Percentiles rank a stretch among this genome's conserved stretches.
Conservation (phyloP, 2,329 filamentous ascomycete species). For the Fusarium pseudocircinatum region DNA sequence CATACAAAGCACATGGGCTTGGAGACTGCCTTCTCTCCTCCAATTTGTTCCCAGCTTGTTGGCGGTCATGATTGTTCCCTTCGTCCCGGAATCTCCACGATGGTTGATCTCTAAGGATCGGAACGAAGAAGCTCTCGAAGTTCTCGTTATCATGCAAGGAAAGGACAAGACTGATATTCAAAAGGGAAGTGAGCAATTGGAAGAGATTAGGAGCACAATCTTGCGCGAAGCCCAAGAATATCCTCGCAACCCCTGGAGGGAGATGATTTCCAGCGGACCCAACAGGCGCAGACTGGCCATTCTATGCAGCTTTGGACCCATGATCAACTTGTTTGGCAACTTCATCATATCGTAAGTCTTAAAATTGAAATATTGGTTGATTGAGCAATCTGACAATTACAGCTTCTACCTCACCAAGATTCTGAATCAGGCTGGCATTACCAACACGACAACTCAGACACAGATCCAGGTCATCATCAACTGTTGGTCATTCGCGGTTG, state of each 20-base stretch:
- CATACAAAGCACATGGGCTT: background rate
- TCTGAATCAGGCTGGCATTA: background rate
- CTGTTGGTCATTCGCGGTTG: background rate
- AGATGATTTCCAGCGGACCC: background rate
- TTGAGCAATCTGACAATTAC: fast-evolving
- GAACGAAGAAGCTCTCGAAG: background rate
- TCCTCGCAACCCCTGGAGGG: background rate
- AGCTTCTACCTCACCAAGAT: background rate
- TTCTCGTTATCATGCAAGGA: background rate
- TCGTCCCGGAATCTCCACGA: background rate
- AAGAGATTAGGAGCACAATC: background rate
- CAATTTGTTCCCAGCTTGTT: background rate
- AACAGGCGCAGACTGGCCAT: background rate
- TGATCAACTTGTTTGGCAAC: constrained; percentile 1
- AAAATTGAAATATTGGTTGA: fast-evolving
- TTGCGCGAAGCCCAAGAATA: background rate
- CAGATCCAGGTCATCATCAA: background rate
- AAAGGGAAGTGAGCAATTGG: background rate
- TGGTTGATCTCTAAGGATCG: background rate
- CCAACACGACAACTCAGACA: background rate
- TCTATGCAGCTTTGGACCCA: background rate
- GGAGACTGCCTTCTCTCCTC: background rate
- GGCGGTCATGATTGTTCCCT: background rate
- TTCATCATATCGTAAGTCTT: background rate
- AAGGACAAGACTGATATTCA: background rate